Base-by-base conservation (phyloP, 495 filamentous ascomycete genomes). In the Lepraria neglecta region DNA sequence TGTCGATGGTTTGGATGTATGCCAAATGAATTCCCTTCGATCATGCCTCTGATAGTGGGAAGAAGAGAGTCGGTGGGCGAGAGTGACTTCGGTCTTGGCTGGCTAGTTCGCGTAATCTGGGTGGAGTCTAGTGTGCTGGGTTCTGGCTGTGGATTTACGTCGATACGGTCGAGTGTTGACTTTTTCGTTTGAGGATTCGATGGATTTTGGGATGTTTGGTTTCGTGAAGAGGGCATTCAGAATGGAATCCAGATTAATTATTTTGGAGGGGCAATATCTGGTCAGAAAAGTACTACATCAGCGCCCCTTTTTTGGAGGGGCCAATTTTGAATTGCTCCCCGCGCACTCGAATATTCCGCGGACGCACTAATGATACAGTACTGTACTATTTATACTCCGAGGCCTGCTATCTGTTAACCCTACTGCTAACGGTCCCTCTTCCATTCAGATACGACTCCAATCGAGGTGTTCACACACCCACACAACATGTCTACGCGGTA, bases 211-310 rank as follows among this genome's bases (percentile, higher is more conserved):
- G 10, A 45, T 45, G 48, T 2, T 46, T 6, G 40, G 9, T 53
- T 54, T 35, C 28, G 52, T 40, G 51, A 46, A 31, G 50, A 61
- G 28, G 50, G 42, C 45, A 53, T 28, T 3, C 50, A 54, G n/a
- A 15, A 33, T n/a, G 19, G 35, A 44, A 43, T 43, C 46, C 46
- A 43, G 47, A 53, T 42, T 28, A 50, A 50, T 27, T 48, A 48
- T 61, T 61, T 55, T 61, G 59, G 59, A 61, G 59, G 59, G 59
- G 59, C 35, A 61, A 57, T 45, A 57, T 43, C 54, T 57, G 42
- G 51, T 35, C 51, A 53, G 51, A 33, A 35, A 53, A 53, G 51
- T 53, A 15, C 50, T 53, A 53, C 50, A 53, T 53, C 50, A 53
- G 50, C 46, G 58, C 58, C 58, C 58, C 58, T 33, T 53, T 53